Conservation (phyloP, 768 basidiomycete genomes). For the Pleurotus giganteus region DNA sequence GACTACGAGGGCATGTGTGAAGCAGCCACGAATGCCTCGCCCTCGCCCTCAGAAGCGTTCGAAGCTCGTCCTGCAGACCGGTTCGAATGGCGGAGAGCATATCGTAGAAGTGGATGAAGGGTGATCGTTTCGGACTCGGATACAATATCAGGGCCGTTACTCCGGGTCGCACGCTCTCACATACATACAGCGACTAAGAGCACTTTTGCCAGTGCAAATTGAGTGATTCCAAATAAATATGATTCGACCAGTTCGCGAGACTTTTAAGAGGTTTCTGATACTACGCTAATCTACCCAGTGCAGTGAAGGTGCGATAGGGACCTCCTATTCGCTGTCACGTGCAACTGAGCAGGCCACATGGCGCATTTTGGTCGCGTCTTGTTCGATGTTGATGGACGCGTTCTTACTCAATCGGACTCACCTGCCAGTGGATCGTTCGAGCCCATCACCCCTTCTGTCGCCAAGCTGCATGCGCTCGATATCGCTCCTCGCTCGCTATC, state of each 20-base stretch:
- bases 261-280: too few species aligned
- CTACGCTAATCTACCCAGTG: too few species aligned
- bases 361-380: neutral
- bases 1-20: neutral
- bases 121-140: too few species aligned
- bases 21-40: neutral
- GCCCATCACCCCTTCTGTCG: neutral
- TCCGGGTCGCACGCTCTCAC: neutral
- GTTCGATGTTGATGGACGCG: slow-evolving; percentile 6
- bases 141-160: neutral
- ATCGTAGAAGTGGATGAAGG: neutral
- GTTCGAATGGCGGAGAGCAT: neutral
- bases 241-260: too few species aligned
- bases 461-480: slow-evolving; percentile 6
- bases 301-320: too few species aligned
- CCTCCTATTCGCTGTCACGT: neutral
- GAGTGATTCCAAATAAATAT: too few species aligned
- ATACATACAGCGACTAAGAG: too few species aligned
- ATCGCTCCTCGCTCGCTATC: slow-evolving; percentile 27
- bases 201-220: too few species aligned
- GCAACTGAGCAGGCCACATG: neutral
- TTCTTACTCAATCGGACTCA: neutral
- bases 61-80: neutral
- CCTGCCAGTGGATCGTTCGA: neutral
- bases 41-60: neutral